Conservation (phyloP, 306 rosid genomes). For the Pterocarpus santalinus region DNA sequence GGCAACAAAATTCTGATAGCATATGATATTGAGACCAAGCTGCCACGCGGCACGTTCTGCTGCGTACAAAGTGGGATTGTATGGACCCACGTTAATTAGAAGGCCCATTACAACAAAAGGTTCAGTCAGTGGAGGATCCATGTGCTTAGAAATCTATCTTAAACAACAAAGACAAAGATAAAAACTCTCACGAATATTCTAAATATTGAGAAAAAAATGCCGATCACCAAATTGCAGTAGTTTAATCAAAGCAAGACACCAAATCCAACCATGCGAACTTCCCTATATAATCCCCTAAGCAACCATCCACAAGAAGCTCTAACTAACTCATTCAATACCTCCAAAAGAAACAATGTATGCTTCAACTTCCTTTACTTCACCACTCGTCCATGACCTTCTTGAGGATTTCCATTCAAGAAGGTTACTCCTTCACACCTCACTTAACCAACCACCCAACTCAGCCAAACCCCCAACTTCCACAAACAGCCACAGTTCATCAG, state of each 20-base stretch:
- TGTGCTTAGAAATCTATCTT: constrained; percentile 47
- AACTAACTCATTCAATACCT: constrained; percentile 21
- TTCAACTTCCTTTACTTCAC: constrained; percentile 49
- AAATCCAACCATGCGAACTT: constrained; percentile 22
- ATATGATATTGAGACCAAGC: constrained; percentile 7
- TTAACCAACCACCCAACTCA: constrained; percentile 46
- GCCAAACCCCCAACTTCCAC: constrained; percentile 51
- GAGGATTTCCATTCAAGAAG: constrained; percentile 68
- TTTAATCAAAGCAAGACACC: constrained; percentile 13
- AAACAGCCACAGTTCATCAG: constrained; percentile 32
- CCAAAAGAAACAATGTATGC: constrained; percentile 58
- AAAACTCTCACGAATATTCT: constrained; percentile 50
- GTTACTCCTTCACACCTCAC: constrained; percentile 61
- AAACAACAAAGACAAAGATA: constrained; percentile 7
- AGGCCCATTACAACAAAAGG: constrained; percentile 54
- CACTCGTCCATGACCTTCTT: constrained; percentile 47
- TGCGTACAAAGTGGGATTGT: constrained; percentile 54
- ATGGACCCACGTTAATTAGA: constrained; percentile 59
- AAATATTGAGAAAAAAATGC: constrained; percentile 19
- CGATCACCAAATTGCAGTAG: not conserved
- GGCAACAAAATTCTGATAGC: constrained; percentile 16
- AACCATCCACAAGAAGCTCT: constrained; percentile 41
- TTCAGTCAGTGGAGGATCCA: constrained; percentile 66
- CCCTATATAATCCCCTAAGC: constrained; percentile 47
- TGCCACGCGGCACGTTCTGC: constrained; percentile 47